Evolutionary conservation across 768 basidiomycete species (phyloP), one percentile per base, ranked within the genome.

Genomic region (Amanita inopinata): DNA sequence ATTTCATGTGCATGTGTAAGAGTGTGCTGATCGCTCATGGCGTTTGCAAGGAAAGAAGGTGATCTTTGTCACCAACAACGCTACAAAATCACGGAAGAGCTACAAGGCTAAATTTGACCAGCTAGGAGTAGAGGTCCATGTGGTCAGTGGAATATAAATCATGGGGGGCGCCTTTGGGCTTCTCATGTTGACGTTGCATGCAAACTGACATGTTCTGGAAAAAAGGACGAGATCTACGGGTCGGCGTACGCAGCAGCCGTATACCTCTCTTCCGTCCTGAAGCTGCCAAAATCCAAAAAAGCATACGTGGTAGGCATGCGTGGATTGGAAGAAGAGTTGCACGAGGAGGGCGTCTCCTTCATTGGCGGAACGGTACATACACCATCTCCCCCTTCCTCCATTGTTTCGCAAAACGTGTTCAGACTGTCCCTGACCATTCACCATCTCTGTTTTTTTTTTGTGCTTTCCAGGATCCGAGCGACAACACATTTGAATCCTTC

Each of bases 41-140:
- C 47, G 40, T 35, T 48, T 46, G 18, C 25, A 59, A 90, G 90
- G 72, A 56, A 97, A 89, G 70, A 72, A 76, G 46, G 65, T 96
- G 23, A 63, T 97, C 7, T 98, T 98, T 56, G 92, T 96, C 38
- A 97, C 93, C 12, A 99, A 99, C 65, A 99, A 98, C 58, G 93
- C 94, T 34, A 88, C 83, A 43, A 94, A 97, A 64, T 94, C 91
- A 4, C 69, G 96, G 49, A 76, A 64, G 57, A 80, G 65, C 58
- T 93, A 93, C 75, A 92, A 89, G 69, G 64, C 64, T 33, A 94
- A 93, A 61, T 96, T 99, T 57, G 90, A 97, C 61, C 71, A 79
- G 54, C 74, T 98, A 40, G 91, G 87, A 30, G 71, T 97, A 25
- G 71, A 90, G 57, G 89, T 80, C 24, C 70, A 80, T 56, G 81